Conservation (phyloP, 495 filamentous ascomycete species). For the Penicillium argentinense region DNA sequence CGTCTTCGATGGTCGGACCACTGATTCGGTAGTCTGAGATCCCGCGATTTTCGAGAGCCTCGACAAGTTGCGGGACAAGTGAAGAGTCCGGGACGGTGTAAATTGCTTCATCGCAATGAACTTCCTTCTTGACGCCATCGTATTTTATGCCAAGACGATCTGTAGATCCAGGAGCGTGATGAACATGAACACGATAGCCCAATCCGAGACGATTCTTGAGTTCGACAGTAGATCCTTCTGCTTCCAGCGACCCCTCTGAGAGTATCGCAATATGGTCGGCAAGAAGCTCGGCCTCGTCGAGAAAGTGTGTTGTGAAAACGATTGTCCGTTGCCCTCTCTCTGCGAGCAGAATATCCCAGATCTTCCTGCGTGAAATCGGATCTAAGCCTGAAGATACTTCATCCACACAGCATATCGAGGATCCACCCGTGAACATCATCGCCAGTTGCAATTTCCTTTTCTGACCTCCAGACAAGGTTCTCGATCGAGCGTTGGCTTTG, state of each 20-base stretch:
- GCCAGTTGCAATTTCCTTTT: constrained; percentile 87
- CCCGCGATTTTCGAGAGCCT: too few relatives aligned
- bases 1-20: too few relatives aligned
- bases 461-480: constrained; percentile 80
- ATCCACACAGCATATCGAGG: constrained; percentile 81
- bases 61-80: too few relatives aligned
- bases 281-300: constrained; percentile 72
- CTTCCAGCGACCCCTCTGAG: constrained; percentile 68
- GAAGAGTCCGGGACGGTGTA: too few relatives aligned
- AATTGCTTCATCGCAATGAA: too few relatives aligned
- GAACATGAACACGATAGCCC: constrained; percentile 52
- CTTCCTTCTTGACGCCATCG: too few relatives aligned
- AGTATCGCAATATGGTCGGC: constrained; percentile 78
- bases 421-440: constrained; percentile 91
- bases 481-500: constrained; percentile 64
- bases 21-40: too few relatives aligned
- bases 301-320: constrained; percentile 81
- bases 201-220: constrained; percentile 68
- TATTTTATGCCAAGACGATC: too few relatives aligned
- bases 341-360: constrained; percentile 85
- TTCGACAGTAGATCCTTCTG: constrained; percentile 74
- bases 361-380: constrained; percentile 75
- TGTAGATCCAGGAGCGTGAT: too few relatives aligned
- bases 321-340: constrained; percentile 77
- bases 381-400: constrained; percentile 80